Conservation (phyloP, 441 rosid genomes). For the Pelargonium citronellum region DNA sequence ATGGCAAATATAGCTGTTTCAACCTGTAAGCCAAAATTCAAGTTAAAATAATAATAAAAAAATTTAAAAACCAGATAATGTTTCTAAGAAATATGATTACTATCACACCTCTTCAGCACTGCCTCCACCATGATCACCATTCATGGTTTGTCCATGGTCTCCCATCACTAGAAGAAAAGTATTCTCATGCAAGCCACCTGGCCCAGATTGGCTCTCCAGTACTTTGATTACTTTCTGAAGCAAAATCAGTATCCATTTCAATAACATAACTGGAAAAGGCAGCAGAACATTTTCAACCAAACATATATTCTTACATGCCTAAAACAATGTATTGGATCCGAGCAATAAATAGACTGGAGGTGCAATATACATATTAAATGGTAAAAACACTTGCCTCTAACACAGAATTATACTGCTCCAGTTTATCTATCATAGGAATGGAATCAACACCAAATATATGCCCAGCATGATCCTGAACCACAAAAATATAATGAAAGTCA, state of each 20-base stretch:
- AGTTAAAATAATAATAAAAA: conserved; percentile 23
- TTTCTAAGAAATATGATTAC: conserved; percentile 9
- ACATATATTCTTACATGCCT: neutral
- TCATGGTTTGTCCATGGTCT: conserved; percentile 95
- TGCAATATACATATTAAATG: conserved; percentile 10
- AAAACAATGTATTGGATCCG: conserved; percentile 15
- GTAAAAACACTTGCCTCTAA: conserved; percentile 54
- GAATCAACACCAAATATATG: conserved; percentile 94
- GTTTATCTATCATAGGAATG: conserved; percentile 65
- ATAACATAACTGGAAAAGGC: conserved; percentile 1
- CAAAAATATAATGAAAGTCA: conserved; percentile 17
- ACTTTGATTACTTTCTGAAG: conserved; percentile 57
- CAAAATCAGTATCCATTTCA: conserved; percentile 14
- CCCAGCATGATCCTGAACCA: conserved; percentile 87
- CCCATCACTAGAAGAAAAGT: conserved; percentile 93
- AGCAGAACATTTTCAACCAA: conserved; percentile 12
- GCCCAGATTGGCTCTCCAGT: conserved; percentile 63
- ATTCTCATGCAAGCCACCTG: conserved; percentile 78
- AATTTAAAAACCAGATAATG: conserved; percentile 17
- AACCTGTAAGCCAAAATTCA: conserved; percentile 46
- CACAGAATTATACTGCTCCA: conserved; percentile 79
- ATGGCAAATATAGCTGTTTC: conserved; percentile 88
- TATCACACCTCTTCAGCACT: conserved; percentile 79
- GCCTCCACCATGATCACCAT: conserved; percentile 99
- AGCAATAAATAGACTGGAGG: conserved; percentile 12